These are phyloP conservation scores for Trichosporon sp. DNA, from an alignment of 1,284 basidiomycete genomes.

Conservation along the genomic window DNA sequence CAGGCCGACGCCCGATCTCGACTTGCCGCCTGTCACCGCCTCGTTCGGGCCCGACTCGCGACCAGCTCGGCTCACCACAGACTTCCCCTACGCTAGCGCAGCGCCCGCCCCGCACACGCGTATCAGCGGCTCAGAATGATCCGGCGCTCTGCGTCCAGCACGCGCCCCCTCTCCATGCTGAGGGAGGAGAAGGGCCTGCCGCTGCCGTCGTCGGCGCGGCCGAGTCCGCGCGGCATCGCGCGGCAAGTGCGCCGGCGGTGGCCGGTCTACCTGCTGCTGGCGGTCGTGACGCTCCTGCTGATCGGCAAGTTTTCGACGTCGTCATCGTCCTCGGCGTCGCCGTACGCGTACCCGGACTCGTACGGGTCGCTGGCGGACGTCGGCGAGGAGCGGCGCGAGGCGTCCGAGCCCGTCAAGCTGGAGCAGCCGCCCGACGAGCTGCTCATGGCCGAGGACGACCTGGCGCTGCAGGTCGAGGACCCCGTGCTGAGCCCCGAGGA, in stretches of 20 bases:
- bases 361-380: background rate
- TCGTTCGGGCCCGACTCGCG: no score
- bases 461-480: constrained; percentile 20
- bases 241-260: background rate
- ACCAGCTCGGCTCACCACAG: no score
- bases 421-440: constrained; percentile 28
- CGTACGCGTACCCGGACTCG: background rate
- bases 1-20: no score
- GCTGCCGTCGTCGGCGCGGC: background rate
- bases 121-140: background rate
- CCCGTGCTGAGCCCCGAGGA: constrained; percentile 27
- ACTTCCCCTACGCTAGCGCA: background rate
- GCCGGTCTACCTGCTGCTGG: background rate
- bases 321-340: background rate
- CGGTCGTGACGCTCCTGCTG: background rate
- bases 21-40: no score
- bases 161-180: background rate
- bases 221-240: background rate
- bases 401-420: background rate
- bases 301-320: background rate
- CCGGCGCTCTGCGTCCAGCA: background rate
- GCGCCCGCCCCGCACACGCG: background rate
- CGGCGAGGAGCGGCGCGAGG: background rate
- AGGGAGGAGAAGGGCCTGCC: background rate
- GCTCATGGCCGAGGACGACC: constrained; percentile 42